Evolutionary conservation across 2,329 filamentous ascomycete species (phyloP).

Genomic region (Immersiporthe knoxdaviesiana): DNA sequence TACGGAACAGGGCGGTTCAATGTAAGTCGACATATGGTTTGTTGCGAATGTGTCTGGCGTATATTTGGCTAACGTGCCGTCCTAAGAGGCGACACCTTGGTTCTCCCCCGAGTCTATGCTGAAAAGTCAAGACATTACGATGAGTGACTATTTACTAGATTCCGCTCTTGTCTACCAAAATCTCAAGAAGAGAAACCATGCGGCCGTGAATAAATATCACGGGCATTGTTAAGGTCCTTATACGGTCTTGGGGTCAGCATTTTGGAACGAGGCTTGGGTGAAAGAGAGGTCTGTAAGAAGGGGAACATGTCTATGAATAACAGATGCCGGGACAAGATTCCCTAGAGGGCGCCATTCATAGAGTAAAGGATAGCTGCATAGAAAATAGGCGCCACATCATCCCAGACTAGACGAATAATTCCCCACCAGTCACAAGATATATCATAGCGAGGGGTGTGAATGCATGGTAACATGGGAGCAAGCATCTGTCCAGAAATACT

Average conservation of each 20-base stretch:
- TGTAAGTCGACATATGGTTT: neutral
- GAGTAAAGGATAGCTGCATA: neutral
- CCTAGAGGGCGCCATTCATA: neutral
- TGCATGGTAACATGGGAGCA: neutral
- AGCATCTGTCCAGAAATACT: neutral
- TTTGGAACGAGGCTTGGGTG: neutral
- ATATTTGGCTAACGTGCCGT: neutral
- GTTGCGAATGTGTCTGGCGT: neutral
- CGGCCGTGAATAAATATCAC: neutral
- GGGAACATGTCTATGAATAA: neutral
- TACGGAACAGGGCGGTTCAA: neutral
- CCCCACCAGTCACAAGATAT: too few relatives aligned
- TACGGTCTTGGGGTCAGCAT: neutral
- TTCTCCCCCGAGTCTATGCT: neutral
- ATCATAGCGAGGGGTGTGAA: neutral
- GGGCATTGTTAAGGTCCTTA: neutral
- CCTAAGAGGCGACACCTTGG: neutral
- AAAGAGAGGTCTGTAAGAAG: neutral
- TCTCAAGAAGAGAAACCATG: neutral
- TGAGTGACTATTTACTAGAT: neutral
- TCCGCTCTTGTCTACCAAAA: neutral
- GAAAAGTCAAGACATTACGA: neutral
- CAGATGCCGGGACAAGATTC: neutral
- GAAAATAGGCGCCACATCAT: neutral
- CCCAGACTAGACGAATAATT: neutral